Base-by-base conservation (phyloP, 208 protist genomes). In the Trypanosoma scelopori region DNA sequence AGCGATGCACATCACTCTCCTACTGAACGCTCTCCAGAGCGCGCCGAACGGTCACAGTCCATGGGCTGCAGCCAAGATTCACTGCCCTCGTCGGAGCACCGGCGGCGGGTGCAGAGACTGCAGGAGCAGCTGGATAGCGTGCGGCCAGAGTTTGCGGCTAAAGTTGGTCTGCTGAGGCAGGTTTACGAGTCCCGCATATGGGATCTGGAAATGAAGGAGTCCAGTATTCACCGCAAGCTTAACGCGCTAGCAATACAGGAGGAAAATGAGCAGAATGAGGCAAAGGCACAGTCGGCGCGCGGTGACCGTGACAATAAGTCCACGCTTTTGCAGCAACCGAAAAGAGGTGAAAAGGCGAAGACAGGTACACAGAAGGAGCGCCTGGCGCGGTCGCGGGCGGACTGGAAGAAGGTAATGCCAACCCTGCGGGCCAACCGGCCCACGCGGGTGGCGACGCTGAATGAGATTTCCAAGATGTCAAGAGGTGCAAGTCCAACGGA, bases 131-230 rank as follows among this genome's bases (percentile, higher is more conserved):
- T 90, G n/a, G 66, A 84, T 5, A 85, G 78, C 55, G 77, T 93
- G 50, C 82, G 84, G 50, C 82, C 90, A 22, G 92, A 97, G 57
- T 97, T 94, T 62, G 76, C 86, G 22, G 80, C 85, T n/a, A 92
- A 93, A 64, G 71, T 95, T 22, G 81, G 74, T 13, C 95, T 97
- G 41, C 64, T 97, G 41, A 80, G 92, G 0, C 88, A 97, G 65
- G 84, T 95, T 7, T 97, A 97, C 81, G 92, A 97, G 78, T 86
- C 88, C 12, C 84, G 92, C 56, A 97, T 97, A 57, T 63, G 81
- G 16, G 89, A 94, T 52, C 55, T 97, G 37, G 92, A 97, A 70
- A 67, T 87, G 47, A 91, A 91, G 58, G 89, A 94, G 67, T 71
- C 82, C 25, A 76, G 75, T 9, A 47, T 73, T 35, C 45, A 71